A percentile compares a stretch with the other conserved stretches of the same genome.
Conservation (phyloP, 768 basidiomycete species). For the Leccinum boreale region DNA sequence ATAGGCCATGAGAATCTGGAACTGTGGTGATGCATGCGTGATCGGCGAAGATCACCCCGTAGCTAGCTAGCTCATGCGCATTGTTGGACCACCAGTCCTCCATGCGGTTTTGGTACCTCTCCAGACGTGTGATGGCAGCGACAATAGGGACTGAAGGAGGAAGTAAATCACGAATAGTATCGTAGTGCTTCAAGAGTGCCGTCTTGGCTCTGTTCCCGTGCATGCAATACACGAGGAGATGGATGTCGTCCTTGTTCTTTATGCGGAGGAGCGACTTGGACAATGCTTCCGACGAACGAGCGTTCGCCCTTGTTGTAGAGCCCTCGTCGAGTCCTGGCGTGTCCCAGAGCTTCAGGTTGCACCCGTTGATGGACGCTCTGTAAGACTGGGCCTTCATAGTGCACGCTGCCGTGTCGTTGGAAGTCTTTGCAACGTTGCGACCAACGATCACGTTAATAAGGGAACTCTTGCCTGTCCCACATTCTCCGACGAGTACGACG, state of each 20-base stretch:
- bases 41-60: constrained; percentile 16
- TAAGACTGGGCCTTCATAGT: constrained; percentile 11
- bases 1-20: constrained; percentile 2
- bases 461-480: constrained; percentile 25
- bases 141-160: constrained; percentile 13
- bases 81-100: constrained; percentile 24
- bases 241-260: constrained; percentile 2
- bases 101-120: constrained; percentile 19
- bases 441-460: constrained; percentile 21
- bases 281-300: constrained; percentile 2
- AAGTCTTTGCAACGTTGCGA: constrained; percentile 11
- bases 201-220: constrained; percentile 17
- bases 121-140: constrained; percentile 18
- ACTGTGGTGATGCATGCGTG: constrained; percentile 22
- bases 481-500: constrained; percentile 23
- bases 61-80: constrained; percentile 1
- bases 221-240: constrained; percentile 24
- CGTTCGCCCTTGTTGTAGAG: constrained; percentile 1
- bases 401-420: constrained; percentile 19
- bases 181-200: constrained; percentile 16
- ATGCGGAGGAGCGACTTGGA: constrained; percentile 10
- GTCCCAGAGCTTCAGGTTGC: constrained; percentile 13
- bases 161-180: constrained; percentile 5
- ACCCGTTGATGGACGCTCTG: constrained; percentile 12
- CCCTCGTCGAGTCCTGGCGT: constrained; percentile 17